phyloP scores from a whole-genome alignment of 139 green algal genomes.

The Mesotaenium endlicherianum region DNA sequence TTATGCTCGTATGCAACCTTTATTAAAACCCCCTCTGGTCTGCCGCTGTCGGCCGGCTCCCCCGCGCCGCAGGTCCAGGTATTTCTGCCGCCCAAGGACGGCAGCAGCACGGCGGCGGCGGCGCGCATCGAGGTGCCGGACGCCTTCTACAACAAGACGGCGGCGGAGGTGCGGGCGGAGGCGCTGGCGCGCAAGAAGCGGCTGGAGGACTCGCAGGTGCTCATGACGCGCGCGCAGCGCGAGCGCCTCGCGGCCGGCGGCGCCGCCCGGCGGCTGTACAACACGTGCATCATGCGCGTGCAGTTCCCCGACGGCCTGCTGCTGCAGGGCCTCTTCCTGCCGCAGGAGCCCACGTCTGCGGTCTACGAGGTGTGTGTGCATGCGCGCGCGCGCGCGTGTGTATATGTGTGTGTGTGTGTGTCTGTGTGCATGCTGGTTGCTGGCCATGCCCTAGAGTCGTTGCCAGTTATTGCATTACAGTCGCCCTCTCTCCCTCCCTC shows the following conservation, averaged over 20 bases:
- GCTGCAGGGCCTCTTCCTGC: constrained; percentile 43
- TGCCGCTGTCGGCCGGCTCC: too few relatives aligned
- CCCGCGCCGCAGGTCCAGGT: too few relatives aligned
- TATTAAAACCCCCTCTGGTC: too few relatives aligned
- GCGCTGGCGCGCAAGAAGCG: neutral
- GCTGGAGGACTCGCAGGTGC: constrained; percentile 43
- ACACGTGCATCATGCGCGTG: constrained; percentile 26
- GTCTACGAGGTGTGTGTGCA: constrained; percentile 41
- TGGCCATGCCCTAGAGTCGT: too few relatives aligned
- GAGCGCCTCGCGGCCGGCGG: constrained; percentile 27
- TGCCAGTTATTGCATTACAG: too few relatives aligned
- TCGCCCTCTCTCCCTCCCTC: neutral
- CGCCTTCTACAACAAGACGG: constrained; percentile 33
- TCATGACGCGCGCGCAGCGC: constrained; percentile 29
- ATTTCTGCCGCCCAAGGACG: too few relatives aligned
- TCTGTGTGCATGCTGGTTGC: neutral
- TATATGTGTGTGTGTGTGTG: neutral
- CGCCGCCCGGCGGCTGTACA: constrained; percentile 10
- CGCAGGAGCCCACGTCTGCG: constrained; percentile 23
- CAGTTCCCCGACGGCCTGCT: constrained; percentile 42
- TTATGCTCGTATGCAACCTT: too few relatives aligned
- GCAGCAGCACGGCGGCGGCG: too few relatives aligned
- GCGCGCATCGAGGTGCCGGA: constrained; percentile 43
- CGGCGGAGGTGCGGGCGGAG: constrained; percentile 29
- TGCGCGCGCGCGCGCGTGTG: neutral